phyloP scores from a whole-genome alignment of 768 basidiomycete species.

The Tephrocybe sp. region DNA sequence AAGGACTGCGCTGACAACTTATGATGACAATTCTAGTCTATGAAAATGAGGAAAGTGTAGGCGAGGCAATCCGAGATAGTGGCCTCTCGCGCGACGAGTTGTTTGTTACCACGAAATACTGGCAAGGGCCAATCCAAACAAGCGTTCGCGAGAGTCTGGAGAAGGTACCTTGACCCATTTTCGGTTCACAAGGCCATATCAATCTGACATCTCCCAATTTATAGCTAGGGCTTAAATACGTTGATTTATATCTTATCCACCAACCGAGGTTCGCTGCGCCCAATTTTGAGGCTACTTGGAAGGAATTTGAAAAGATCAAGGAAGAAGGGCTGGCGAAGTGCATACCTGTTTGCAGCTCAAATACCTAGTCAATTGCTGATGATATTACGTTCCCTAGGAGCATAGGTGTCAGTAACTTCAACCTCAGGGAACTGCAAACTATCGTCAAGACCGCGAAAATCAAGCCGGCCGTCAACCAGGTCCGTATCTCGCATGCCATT shows the following conservation, averaged over 20 bases:
- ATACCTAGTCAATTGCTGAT: not conserved
- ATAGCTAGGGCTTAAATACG: conserved; percentile 56
- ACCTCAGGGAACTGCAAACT: conserved; percentile 45
- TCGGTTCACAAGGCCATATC: not conserved
- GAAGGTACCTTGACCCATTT: conserved; percentile 33
- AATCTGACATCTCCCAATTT: conserved; percentile 1
- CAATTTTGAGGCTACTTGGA: conserved; percentile 45
- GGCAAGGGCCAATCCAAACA: conserved; percentile 33
- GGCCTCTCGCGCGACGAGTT: conserved; percentile 42
- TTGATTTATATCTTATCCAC: conserved; percentile 76
- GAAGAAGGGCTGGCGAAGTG: conserved; percentile 42
- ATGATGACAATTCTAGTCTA: conserved; percentile 29
- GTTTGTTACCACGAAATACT: conserved; percentile 58
- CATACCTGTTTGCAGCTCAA: not conserved
- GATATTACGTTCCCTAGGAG: not conserved
- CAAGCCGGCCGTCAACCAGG: conserved; percentile 73
- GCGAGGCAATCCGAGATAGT: conserved; percentile 41
- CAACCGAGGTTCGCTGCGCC: conserved; percentile 29
- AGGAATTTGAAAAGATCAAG: conserved; percentile 52
- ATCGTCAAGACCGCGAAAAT: conserved; percentile 48
- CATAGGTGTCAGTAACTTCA: conserved; percentile 67
- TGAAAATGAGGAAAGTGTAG: conserved; percentile 34
- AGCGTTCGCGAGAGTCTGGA: conserved; percentile 45
- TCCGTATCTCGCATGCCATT: conserved; percentile 17
- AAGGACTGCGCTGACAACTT: not conserved